Base-by-base conservation (phyloP, 2,329 filamentous ascomycete genomes). In the Aspergillus awamori region DNA sequence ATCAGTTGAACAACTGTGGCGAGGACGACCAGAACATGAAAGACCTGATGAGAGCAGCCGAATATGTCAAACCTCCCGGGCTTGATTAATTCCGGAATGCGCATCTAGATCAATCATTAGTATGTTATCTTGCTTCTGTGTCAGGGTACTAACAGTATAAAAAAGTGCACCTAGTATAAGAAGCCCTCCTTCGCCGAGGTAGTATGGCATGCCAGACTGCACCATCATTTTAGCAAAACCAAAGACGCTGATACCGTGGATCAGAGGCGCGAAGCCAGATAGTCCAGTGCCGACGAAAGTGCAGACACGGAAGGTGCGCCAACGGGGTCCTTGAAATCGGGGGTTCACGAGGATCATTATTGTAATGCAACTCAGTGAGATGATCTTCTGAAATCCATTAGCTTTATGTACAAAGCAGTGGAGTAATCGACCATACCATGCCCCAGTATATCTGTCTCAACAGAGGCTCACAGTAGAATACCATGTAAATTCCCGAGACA, bases 201-300 rank as follows among this genome's bases (percentile, higher is more conserved):
- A 60, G 60, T 64, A 69, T 55, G 59, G 63, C 55, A 69, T 63
- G 47, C 53, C 53, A 61, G 63, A 65, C 65, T 69, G 65, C 58
- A 58, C 67, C 59, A 65, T 70, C 68, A 72, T 72, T 60, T 69
- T 68, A 33, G 59, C 59, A 28, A 71, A 59, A 43, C 70, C 70
- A 63, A 71, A 74, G 43, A 72, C 54, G 30, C 53, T 65, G 52
- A 71, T 56, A 56, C 69, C 70, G 64, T 74, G 59, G 3, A 61
- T 53, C 15, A 61, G 57, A 8, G 59, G 59, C 4, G 54, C 59
- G 11, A 61, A 28, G 17, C 47, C 59, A 10, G 54, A 58, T 24
- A 61, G 4, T 22, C 59, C 54, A 26, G 59, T 61, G 20, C 54
- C 54, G n/a, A 61, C 59, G 33, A 61, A 61, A 41, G 17, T 49